Conservation (phyloP, 768 basidiomycete species). For the Leccinum fibrillosum region DNA sequence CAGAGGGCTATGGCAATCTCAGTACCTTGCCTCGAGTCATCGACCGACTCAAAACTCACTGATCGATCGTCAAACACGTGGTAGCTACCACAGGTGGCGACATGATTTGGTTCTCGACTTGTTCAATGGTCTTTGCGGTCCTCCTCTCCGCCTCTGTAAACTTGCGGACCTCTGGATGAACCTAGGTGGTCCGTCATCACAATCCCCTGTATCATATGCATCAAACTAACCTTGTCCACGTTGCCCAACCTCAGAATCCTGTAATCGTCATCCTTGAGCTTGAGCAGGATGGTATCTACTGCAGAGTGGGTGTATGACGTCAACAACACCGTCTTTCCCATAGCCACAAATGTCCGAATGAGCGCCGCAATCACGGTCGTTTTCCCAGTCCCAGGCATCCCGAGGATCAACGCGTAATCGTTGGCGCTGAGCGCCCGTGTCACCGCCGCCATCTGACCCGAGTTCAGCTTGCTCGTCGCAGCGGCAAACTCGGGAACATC, state of each 20-base stretch:
- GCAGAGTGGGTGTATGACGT: conserved; percentile 97
- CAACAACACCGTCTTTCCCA: conserved; percentile 85
- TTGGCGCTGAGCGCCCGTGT: conserved; percentile 69
- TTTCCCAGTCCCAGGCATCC: conserved; percentile 99
- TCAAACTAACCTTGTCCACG: conserved; percentile 70
- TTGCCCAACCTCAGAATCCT: conserved; percentile 85
- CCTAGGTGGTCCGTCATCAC: conserved; percentile 39
- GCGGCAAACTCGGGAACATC: conserved; percentile 30
- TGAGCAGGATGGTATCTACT: conserved; percentile 93
- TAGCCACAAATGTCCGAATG: conserved; percentile 70
- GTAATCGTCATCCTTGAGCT: conserved; percentile 67
- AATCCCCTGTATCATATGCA: not conserved
- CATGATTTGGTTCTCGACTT: conserved; percentile 81
- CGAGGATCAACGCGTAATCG: conserved; percentile 90
- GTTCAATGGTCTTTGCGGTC: conserved; percentile 65
- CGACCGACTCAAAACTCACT: conserved; percentile 51
- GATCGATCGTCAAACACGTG: conserved; percentile 90
- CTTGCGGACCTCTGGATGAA: conserved; percentile 76
- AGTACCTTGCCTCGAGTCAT: conserved; percentile 1
- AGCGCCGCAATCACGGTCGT: conserved; percentile 91
- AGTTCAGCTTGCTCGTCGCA: conserved; percentile 52
- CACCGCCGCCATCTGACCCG: conserved; percentile 70
- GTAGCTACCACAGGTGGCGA: conserved; percentile 92
- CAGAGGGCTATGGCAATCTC: conserved; percentile 54
- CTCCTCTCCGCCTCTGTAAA: conserved; percentile 61